A percentile compares a stretch with the other conserved stretches of the same genome.
Evolutionary conservation across 176 grass and related monocot genomes (phyloP).

Genomic region (Oryza glumipatula): DNA sequence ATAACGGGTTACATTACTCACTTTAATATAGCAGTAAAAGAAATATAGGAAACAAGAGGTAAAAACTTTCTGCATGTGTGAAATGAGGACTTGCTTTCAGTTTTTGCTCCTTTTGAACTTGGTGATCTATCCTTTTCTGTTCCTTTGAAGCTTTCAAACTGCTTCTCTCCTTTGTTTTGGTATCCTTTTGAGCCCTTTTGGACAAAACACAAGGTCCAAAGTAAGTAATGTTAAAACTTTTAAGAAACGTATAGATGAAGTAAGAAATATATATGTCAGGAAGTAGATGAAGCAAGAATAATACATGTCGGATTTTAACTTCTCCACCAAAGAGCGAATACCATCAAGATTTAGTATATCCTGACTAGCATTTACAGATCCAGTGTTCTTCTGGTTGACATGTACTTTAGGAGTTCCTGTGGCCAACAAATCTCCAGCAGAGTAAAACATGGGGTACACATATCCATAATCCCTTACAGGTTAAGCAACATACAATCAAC

Average conservation of each 20-base stretch:
- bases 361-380: constrained; percentile 34
- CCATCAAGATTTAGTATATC: constrained; percentile 50
- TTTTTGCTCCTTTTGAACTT: constrained; percentile 57
- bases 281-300: not conserved
- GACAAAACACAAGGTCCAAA: constrained; percentile 17
- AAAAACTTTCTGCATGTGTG: not conserved
- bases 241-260: not conserved
- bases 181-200: constrained; percentile 55
- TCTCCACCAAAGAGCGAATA: constrained; percentile 56
- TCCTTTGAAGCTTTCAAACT: constrained; percentile 54
- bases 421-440: constrained; percentile 41
- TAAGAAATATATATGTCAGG: no score
- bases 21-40: not conserved
- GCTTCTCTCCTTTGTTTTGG: constrained; percentile 50
- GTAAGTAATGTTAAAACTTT: not conserved
- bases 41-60: not conserved
- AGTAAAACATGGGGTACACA: constrained; percentile 16
- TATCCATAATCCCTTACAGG: not conserved
- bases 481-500: not conserved
- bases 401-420: constrained; percentile 17
- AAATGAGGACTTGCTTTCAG: constrained; percentile 45
- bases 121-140: constrained; percentile 54
- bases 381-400: constrained; percentile 22
- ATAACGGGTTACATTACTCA: not conserved
- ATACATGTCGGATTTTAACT: constrained; percentile 58